phyloP scores from a whole-genome alignment of 139 green algal genomes.

The Chlorella sp. region DNA sequence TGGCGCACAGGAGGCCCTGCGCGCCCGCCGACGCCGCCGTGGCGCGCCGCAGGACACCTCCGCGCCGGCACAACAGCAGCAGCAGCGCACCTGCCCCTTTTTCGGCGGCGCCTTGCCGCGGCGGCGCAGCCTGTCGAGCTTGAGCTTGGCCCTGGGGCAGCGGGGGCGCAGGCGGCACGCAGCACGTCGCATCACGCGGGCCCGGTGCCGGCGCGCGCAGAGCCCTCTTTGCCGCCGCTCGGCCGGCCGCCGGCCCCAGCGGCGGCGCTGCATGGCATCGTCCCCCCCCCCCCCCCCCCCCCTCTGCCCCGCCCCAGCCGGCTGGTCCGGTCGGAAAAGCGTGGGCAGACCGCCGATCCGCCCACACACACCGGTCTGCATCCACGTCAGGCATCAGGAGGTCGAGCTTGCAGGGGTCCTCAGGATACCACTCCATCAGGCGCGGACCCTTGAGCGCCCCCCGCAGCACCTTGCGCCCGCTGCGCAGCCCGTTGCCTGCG shows the following conservation, averaged over 20 bases:
- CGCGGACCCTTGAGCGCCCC: slow-evolving; percentile 48
- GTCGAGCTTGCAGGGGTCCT: slow-evolving; percentile 41
- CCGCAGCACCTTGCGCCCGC: slow-evolving; percentile 65
- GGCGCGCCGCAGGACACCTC: too few relatives aligned
- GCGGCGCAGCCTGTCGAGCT: slow-evolving; percentile 50
- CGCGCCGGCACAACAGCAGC: too few relatives aligned
- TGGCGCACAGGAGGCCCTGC: too few relatives aligned
- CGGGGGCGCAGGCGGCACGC: not conserved
- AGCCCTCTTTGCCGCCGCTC: not conserved
- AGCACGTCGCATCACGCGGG: not conserved
- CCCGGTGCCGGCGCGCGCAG: not conserved
- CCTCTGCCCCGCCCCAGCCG: not conserved
- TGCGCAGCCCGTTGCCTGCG: slow-evolving; percentile 59
- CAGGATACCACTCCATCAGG: slow-evolving; percentile 58
- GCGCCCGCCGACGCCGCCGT: too few relatives aligned
- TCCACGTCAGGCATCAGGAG: slow-evolving; percentile 56
- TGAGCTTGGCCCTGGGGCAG: slow-evolving; percentile 43
- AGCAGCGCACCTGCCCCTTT: too few relatives aligned
- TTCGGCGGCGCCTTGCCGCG: slow-evolving; percentile 62
- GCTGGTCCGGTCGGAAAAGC: too few relatives aligned
- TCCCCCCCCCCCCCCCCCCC: not conserved
- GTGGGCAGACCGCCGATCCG: not conserved
- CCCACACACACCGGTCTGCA: slow-evolving; percentile 43
- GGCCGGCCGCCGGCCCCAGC: not conserved
- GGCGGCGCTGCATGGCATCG: not conserved